These are phyloP conservation scores for Penicillium sp. DNA, from an alignment of 2,329 filamentous ascomycete genomes.

Conservation along the genomic window DNA sequence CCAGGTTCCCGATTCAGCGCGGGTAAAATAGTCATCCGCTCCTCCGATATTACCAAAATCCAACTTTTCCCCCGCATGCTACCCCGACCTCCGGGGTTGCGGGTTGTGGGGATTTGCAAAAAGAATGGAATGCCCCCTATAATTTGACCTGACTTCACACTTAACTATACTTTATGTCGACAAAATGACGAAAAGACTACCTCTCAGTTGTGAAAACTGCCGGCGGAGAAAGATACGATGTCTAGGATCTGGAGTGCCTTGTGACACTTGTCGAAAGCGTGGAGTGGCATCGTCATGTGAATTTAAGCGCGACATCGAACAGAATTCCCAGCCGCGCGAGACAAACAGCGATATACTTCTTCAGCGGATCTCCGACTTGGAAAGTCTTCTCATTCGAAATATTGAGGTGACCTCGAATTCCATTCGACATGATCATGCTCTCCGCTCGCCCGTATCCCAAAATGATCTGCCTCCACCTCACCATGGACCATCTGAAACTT, in stretches of 20 bases:
- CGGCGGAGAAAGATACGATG: slow-evolving; percentile 29
- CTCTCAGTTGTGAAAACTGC: slow-evolving; percentile 22
- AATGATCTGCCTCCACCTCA: not conserved
- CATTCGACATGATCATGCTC: not conserved
- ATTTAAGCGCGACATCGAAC: slow-evolving; percentile 13
- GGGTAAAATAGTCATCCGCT: too few species aligned
- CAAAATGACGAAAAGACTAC: slow-evolving; percentile 1
- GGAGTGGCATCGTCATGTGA: slow-evolving; percentile 21
- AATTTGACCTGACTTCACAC: too few species aligned
- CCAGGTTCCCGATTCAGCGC: not conserved
- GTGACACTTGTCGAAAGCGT: slow-evolving; percentile 26
- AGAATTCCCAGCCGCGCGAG: not conserved
- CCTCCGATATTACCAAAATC: too few species aligned
- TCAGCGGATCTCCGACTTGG: not conserved
- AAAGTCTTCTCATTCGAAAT: not conserved
- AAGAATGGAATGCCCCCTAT: too few species aligned
- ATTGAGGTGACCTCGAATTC: not conserved
- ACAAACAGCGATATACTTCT: not conserved
- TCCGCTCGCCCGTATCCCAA: not conserved
- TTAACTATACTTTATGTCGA: too few species aligned
- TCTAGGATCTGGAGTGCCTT: slow-evolving; percentile 21
- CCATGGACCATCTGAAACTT: not conserved
- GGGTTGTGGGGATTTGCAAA: too few species aligned
- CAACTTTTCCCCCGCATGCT: too few species aligned
- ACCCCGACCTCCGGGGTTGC: too few species aligned